Base-by-base conservation (phyloP, 2,329 filamentous ascomycete genomes). In the Scytalidium sp. region DNA sequence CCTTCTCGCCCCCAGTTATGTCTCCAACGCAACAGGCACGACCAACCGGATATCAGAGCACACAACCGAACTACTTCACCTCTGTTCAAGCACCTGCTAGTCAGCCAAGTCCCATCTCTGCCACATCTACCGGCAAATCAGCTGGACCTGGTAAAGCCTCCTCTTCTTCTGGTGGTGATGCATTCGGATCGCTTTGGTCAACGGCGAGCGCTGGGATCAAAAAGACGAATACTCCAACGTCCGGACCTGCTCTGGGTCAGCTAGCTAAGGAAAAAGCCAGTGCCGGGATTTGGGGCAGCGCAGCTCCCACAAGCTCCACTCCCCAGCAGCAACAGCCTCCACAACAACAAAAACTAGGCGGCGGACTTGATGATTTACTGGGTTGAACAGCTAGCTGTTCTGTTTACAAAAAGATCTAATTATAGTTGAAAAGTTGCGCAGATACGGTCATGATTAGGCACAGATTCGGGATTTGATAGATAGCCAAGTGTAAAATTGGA, bases 231-330 rank as follows among this genome's bases (percentile, higher is more conserved):
- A 79, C 84, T 2, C 75, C 79, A 11, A 74, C 78, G 47, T 78
- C 84, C 51, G 87, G 87, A 1, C 85, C 90, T 46, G 92, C 92
- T 49, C 80, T 99, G 72, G 92, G 91, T 23, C 92, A 96, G 67
- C 83, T 99, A 69, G 93, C 92, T n/a, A 97, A 97, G 76, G 91
- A 97, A 71, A 97, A 97, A 79, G 94, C 91, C 51, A 91, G 85
- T 60, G 91, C 92, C 15, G 91, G 92, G 7, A 90, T 99, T 56
- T 99, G 95, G 91, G 94, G 93, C 17, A 81, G 88, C 1, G 78
- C 87, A 15, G 76, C 83, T 17, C 49, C 58, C 32, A 47, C 59
- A 13, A 59, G 43, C 20, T 53, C 60, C 17, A 51, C 55, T 20
- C 45, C 57, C 7, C 52, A 57, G 36, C 27, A 29, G 20, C 56